A percentile compares a stretch with the other conserved stretches of the same genome.
These are phyloP conservation scores for Coix lacrymajobi DNA, from an alignment of 176 grass and related monocot genomes.

Conservation along the genomic window DNA sequence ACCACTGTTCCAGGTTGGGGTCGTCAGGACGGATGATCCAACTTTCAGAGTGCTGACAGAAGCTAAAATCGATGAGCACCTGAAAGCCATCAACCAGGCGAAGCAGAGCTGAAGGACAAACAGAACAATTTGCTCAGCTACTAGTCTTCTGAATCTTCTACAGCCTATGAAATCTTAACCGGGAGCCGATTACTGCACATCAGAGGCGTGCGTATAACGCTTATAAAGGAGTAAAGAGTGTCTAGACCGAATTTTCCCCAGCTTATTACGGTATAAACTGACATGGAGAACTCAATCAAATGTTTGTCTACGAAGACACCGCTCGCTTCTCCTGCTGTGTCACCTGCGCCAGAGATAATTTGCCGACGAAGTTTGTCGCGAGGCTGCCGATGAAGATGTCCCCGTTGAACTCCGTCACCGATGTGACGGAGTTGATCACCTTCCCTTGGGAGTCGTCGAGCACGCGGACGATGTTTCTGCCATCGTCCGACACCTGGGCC, in stretches of 20 bases:
- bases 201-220: not conserved
- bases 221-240: not conserved
- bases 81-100: not conserved
- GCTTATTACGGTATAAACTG: not conserved
- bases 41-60: not conserved
- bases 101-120: not conserved
- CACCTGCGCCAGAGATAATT: constrained; percentile 33
- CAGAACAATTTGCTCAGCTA: not conserved
- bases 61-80: constrained; percentile 5
- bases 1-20: constrained; percentile 9
- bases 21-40: constrained; percentile 6
- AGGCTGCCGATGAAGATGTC: constrained; percentile 66
- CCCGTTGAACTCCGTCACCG: constrained; percentile 49
- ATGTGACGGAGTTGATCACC: constrained; percentile 58
- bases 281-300: not conserved
- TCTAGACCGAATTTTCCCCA: not conserved
- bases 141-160: not conserved
- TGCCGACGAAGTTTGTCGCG: constrained; percentile 46
- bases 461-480: constrained; percentile 38
- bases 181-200: not conserved
- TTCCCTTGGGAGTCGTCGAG: constrained; percentile 51
- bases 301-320: not conserved
- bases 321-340: not conserved
- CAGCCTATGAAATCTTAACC: not conserved
- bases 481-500: constrained; percentile 50